phyloP scores from a whole-genome alignment of 2,329 filamentous ascomycete species.

The Aureobasidium sp. region DNA sequence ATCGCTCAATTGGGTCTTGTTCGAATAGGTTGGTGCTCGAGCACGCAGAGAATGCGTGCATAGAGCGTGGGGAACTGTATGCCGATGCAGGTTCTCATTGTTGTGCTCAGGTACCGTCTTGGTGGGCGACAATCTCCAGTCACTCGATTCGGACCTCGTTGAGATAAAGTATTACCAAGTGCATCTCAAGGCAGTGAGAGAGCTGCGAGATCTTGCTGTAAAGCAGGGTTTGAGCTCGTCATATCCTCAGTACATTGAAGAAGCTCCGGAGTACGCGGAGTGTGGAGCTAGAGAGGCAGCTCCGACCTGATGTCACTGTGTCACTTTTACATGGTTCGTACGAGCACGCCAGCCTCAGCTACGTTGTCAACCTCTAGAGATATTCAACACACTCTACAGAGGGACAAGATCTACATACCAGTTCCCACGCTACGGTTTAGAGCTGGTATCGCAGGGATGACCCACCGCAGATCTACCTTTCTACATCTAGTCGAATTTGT shows the following conservation, averaged over 20 bases:
- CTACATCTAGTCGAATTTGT: not conserved
- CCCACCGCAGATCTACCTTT: not conserved
- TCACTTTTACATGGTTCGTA: not conserved
- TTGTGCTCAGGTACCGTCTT: not conserved
- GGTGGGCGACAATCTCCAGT: not conserved
- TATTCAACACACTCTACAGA: not conserved
- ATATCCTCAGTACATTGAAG: not conserved
- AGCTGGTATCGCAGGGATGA: not conserved
- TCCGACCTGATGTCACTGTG: conserved; percentile 2
- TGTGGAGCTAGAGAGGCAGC: not conserved
- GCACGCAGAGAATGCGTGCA: not conserved
- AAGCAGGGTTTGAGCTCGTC: not conserved
- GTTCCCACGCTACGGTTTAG: not conserved
- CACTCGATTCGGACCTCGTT: no score
- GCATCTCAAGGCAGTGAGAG: not conserved
- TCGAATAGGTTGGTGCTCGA: not conserved
- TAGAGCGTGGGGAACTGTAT: not conserved
- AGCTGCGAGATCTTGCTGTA: not conserved
- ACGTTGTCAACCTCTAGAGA: not conserved
- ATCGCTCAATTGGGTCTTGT: not conserved
- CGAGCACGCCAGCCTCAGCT: not conserved
- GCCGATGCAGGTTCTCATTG: not conserved
- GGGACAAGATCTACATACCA: not conserved
- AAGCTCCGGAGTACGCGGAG: not conserved
- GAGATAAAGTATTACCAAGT: not conserved